Conservation (phyloP, 192 early-diverging fungal genomes). For the Dimargaris xerosporica region DNA sequence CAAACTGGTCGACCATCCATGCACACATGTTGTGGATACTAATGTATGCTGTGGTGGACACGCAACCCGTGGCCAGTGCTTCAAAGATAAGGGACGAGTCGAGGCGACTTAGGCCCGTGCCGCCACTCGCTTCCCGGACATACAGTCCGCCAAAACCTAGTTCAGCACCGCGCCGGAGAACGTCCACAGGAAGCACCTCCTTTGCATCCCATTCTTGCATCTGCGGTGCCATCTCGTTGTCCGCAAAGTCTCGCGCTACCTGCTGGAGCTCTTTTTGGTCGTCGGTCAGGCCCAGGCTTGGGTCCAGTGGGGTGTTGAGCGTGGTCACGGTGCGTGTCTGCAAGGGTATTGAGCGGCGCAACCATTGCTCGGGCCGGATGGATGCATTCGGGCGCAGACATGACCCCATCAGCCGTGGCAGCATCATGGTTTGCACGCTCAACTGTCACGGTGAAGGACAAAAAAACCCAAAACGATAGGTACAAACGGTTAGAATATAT, state of each 20-base stretch:
- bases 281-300: constrained; percentile 16
- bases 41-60: constrained; percentile 37
- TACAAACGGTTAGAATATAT: too few relatives aligned
- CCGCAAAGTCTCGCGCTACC: constrained; percentile 32
- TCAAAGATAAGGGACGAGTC: constrained; percentile 40
- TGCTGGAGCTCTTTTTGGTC: constrained; percentile 30
- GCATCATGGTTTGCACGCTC: too few relatives aligned
- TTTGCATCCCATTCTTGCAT: constrained; percentile 42
- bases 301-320: background rate
- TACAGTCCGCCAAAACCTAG: constrained; percentile 38
- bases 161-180: constrained; percentile 32
- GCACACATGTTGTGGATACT: constrained; percentile 42
- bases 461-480: too few relatives aligned
- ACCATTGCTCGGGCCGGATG: too few relatives aligned
- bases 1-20: constrained; percentile 40
- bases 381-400: too few relatives aligned
- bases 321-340: background rate
- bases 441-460: too few relatives aligned
- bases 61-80: constrained; percentile 31
- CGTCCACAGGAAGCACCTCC: constrained; percentile 28
- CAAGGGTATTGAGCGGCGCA: background rate
- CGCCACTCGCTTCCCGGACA: constrained; percentile 30
- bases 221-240: constrained; percentile 36
- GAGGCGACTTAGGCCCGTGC: constrained; percentile 29
- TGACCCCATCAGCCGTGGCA: too few relatives aligned